A percentile compares a stretch with the other conserved stretches of the same genome.
These are phyloP conservation scores for Talaromyces sp. DNA, from an alignment of 2,329 filamentous ascomycete genomes.

Conservation along the genomic window DNA sequence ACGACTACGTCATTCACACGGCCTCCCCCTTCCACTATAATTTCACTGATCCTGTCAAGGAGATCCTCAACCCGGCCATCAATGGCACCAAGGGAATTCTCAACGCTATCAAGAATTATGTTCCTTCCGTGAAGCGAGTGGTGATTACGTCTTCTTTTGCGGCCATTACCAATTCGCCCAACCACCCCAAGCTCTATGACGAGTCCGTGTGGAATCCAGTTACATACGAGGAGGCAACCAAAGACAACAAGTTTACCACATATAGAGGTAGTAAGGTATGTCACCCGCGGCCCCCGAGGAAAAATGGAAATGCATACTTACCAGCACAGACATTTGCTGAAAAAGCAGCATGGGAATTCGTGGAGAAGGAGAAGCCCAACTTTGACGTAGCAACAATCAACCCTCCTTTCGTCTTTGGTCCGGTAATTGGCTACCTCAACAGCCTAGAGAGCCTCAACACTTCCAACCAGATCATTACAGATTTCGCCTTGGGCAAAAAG, in stretches of 20 bases:
- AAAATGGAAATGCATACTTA: conserved; percentile 16
- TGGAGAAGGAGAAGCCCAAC: conserved; percentile 53
- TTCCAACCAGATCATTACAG: conserved; percentile 65
- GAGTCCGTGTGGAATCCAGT: conserved; percentile 45
- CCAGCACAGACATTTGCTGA: conserved; percentile 55
- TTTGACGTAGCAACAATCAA: conserved; percentile 63
- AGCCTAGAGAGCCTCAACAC: conserved; percentile 66
- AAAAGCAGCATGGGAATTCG: conserved; percentile 63
- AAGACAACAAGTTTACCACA: conserved; percentile 34
- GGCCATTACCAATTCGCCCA: conserved; percentile 54
- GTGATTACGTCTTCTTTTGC: conserved; percentile 69
- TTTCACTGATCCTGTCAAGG: conserved; percentile 66
- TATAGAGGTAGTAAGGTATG: conserved; percentile 54
- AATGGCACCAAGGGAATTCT: conserved; percentile 63
- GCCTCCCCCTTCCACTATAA: conserved; percentile 72
- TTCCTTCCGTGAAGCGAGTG: conserved; percentile 68
- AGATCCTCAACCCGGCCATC: conserved; percentile 58
- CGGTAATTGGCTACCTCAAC: conserved; percentile 62
- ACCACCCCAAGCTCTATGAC: conserved; percentile 35
- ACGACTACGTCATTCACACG: conserved; percentile 72
- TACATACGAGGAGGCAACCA: conserved; percentile 39
- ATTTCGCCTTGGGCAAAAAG: conserved; percentile 61
- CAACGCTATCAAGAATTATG: conserved; percentile 58
- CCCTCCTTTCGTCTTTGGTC: conserved; percentile 62
- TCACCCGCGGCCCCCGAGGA: neutral